Percentiles rank a stretch among this genome's conserved stretches.
These are phyloP conservation scores for Rosa rugosa DNA, from an alignment of 306 rosid genomes.

Conservation along the genomic window DNA sequence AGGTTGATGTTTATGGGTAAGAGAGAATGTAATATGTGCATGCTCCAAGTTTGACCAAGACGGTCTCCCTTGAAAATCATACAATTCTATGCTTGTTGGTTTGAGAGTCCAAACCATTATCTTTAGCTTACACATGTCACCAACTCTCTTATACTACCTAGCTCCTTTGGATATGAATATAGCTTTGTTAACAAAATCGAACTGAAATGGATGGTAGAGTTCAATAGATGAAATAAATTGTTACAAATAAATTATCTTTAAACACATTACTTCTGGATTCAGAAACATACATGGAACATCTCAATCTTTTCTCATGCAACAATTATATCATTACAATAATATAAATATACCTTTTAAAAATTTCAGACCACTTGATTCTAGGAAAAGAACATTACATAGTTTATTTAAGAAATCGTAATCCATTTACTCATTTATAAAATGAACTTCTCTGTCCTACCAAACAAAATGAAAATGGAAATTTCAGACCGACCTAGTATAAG, in stretches of 20 bases:
- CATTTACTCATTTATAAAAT: background rate
- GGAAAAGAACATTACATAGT: background rate
- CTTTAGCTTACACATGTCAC: background rate
- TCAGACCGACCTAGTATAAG: background rate
- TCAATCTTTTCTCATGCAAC: background rate
- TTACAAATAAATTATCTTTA: background rate
- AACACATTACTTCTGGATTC: background rate
- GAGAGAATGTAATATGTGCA: background rate
- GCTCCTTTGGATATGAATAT: background rate
- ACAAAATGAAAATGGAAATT: background rate
- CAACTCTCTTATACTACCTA: background rate
- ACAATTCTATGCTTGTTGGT: background rate
- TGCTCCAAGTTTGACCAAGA: conserved; percentile 9
- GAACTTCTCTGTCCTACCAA: background rate
- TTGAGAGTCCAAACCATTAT: background rate
- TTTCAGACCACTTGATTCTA: conserved; percentile 1
- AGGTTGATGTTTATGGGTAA: background rate
- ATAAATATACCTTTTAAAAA: background rate
- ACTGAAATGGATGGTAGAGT: background rate
- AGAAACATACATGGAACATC: background rate
- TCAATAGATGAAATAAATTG: background rate
- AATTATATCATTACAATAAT: background rate
- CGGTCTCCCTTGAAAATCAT: background rate
- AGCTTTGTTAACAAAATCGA: background rate
- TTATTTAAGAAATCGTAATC: background rate